Conservation (phyloP, 2,329 filamentous ascomycete genomes). For the Claviceps fusiformis region DNA sequence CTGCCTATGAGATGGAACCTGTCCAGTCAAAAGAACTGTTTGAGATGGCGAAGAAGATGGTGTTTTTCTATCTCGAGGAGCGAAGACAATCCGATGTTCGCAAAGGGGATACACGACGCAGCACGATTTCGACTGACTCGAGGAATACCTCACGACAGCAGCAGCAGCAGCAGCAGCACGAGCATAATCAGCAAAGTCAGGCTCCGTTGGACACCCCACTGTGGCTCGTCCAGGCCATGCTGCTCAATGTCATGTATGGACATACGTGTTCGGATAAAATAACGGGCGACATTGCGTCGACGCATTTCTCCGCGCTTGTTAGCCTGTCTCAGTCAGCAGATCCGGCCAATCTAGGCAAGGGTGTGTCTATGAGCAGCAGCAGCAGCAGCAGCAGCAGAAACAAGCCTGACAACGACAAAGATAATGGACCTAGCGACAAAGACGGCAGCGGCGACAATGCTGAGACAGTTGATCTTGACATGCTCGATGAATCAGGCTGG, state of each 20-base stretch:
- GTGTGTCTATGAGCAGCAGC: not conserved
- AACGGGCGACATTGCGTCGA: conserved; percentile 81
- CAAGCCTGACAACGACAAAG: not conserved
- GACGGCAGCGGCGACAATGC: conserved; percentile 8
- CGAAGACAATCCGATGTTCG: conserved; percentile 72
- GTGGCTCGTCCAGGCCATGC: conserved; percentile 94
- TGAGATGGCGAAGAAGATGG: conserved; percentile 89
- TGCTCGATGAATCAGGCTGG: conserved; percentile 39
- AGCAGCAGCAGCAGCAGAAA: not conserved
- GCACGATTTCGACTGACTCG: conserved; percentile 32
- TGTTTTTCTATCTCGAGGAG: conserved; percentile 84
- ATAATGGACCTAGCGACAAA: not conserved
- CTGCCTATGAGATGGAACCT: conserved; percentile 77
- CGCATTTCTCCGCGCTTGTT: conserved; percentile 80
- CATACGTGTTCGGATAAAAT: conserved; percentile 89
- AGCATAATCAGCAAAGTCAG: conserved; percentile 30
- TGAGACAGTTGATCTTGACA: conserved; percentile 38
- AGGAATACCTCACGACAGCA: conserved; percentile 26
- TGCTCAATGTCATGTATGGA: conserved; percentile 89
- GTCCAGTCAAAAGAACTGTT: conserved; percentile 73
- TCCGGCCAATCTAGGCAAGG: conserved; percentile 32
- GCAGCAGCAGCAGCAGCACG: conserved; percentile 31
- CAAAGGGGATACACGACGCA: conserved; percentile 44
- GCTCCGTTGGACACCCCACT: conserved; percentile 57
- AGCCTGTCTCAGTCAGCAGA: conserved; percentile 85